These are phyloP conservation scores for Passiflora organensis DNA, from an alignment of 345 rosid genomes.

Conservation along the genomic window DNA sequence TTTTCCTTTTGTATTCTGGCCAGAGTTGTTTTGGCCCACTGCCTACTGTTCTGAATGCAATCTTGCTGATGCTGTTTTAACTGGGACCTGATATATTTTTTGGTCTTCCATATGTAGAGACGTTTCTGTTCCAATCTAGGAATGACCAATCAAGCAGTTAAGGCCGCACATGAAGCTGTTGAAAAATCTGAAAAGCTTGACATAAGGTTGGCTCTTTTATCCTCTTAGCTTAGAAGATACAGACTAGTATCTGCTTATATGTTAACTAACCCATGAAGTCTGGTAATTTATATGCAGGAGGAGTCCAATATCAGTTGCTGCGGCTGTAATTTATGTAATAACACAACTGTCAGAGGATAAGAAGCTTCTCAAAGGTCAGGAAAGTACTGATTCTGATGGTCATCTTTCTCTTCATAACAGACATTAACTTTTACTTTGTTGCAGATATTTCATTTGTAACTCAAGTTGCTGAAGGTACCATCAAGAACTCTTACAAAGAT, in stretches of 20 bases:
- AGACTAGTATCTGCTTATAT: no score
- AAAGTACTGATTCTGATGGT: not conserved
- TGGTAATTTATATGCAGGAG: slow-evolving; percentile 47
- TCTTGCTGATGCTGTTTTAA: not conserved
- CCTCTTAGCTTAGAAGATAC: slow-evolving; percentile 1
- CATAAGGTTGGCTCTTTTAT: slow-evolving; percentile 38
- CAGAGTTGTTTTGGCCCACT: not conserved
- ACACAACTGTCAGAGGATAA: slow-evolving; percentile 39
- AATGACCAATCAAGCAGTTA: slow-evolving; percentile 51
- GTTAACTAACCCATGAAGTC: no score
- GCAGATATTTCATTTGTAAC: slow-evolving; percentile 48
- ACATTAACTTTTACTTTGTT: not conserved
- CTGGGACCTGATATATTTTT: not conserved
- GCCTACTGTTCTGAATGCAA: not conserved
- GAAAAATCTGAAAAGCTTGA: slow-evolving; percentile 49
- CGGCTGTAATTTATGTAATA: slow-evolving; percentile 48
- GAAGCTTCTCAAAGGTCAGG: slow-evolving; percentile 44
- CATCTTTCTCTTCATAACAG: not conserved
- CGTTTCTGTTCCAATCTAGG: slow-evolving; percentile 56
- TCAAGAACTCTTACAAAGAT: slow-evolving; percentile 45
- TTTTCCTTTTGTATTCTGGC: not conserved
- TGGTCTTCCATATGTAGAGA: slow-evolving; percentile 29
- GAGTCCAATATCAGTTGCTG: slow-evolving; percentile 57
- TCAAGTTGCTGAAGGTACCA: slow-evolving; percentile 48
- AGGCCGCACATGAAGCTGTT: slow-evolving; percentile 57